These are phyloP conservation scores for Diaporthe destruens DNA, from an alignment of 2,329 filamentous ascomycete genomes.

Conservation along the genomic window DNA sequence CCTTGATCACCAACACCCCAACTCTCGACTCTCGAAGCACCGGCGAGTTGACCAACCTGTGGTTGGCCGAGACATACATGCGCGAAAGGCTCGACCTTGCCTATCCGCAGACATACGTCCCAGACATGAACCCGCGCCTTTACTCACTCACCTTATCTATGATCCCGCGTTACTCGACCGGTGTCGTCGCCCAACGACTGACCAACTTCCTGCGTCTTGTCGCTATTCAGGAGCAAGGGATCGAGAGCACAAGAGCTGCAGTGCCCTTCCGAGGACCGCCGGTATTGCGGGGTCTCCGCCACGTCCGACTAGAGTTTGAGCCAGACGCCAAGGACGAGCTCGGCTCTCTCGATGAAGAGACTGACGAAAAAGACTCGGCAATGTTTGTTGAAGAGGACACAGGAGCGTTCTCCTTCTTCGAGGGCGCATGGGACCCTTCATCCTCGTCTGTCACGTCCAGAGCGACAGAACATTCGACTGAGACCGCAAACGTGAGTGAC, in stretches of 20 bases:
- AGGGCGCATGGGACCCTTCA: constrained; percentile 46
- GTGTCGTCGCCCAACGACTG: constrained; percentile 63
- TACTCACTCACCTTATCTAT: constrained; percentile 65
- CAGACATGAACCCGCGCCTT: constrained; percentile 69
- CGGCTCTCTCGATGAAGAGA: constrained; percentile 47
- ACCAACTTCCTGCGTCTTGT: constrained; percentile 60
- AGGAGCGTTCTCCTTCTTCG: constrained; percentile 63
- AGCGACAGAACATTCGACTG: constrained; percentile 7
- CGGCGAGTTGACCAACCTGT: constrained; percentile 52
- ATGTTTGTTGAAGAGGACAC: constrained; percentile 55
- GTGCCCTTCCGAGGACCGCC: constrained; percentile 54
- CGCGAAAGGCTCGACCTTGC: constrained; percentile 57
- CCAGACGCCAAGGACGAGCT: constrained; percentile 55
- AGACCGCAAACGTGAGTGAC: too few relatives aligned
- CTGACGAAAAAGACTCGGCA: constrained; percentile 56
- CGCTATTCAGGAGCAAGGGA: constrained; percentile 62
- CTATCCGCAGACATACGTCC: constrained; percentile 63
- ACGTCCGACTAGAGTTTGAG: constrained; percentile 68
- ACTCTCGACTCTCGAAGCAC: constrained; percentile 56
- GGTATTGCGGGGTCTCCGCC: constrained; percentile 64
- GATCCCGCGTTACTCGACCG: constrained; percentile 66
- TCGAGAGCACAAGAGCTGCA: constrained; percentile 49
- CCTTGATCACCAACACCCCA: constrained; percentile 67
- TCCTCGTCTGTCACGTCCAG: constrained; percentile 32
- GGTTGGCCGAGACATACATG: constrained; percentile 60